Conservation (phyloP, 2,329 filamentous ascomycete genomes). For the Aspergillus nomiae region DNA sequence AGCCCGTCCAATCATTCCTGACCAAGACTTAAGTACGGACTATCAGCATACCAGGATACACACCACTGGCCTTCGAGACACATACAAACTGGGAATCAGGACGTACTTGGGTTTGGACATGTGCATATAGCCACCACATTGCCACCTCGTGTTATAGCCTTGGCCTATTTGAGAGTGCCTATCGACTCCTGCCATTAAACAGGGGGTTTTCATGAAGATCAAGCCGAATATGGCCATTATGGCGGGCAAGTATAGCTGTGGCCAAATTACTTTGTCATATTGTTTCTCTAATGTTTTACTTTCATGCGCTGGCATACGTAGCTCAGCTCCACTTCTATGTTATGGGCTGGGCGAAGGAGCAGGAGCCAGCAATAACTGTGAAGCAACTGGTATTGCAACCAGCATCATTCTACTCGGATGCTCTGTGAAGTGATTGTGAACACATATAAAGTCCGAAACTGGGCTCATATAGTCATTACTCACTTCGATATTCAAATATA, state of each 20-base stretch:
- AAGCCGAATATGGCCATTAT: background rate
- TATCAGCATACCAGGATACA: background rate
- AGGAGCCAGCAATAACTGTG: background rate
- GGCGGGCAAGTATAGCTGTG: background rate
- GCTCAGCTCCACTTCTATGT: background rate
- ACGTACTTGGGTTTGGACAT: background rate
- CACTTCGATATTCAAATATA: background rate
- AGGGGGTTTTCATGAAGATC: background rate
- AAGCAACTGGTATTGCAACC: background rate
- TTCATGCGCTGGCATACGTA: background rate
- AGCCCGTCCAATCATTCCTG: background rate
- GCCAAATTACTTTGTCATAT: background rate
- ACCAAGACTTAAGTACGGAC: background rate
- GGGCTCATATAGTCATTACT: background rate
- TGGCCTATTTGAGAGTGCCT: background rate
- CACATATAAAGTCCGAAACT: background rate
- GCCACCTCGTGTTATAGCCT: conserved; percentile 1
- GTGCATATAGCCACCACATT: background rate
- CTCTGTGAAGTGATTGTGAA: background rate
- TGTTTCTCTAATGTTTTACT: background rate
- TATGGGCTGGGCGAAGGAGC: background rate
- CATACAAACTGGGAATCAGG: background rate
- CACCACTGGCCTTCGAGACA: background rate
- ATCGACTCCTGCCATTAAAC: background rate
- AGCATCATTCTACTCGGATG: background rate